These are phyloP conservation scores for Arachis monticola DNA, from an alignment of 331 rosid species.

Conservation along the genomic window DNA sequence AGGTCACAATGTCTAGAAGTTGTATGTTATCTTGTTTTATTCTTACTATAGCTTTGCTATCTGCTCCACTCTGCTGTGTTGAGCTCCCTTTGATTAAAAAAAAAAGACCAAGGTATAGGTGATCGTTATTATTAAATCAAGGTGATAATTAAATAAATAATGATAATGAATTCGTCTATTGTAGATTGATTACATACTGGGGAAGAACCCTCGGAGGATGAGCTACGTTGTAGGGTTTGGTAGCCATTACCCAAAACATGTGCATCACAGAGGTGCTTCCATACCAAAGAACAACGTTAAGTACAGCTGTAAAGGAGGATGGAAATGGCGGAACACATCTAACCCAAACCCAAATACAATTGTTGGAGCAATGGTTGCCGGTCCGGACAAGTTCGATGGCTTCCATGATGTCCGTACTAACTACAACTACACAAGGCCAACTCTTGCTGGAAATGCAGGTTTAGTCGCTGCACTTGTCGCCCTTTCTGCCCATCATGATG, in stretches of 20 bases:
- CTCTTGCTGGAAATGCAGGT: conserved; percentile 98
- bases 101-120: too few relatives aligned
- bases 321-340: conserved; percentile 88
- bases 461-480: conserved; percentile 88
- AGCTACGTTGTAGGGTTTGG: conserved; percentile 92
- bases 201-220: conserved; percentile 88
- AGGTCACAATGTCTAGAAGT: too few relatives aligned
- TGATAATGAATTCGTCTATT: not conserved
- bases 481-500: conserved; percentile 62
- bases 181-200: conserved; percentile 96
- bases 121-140: too few relatives aligned
- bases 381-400: conserved; percentile 88
- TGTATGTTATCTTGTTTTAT: too few relatives aligned
- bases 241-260: conserved; percentile 80
- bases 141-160: too few relatives aligned
- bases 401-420: conserved; percentile 89
- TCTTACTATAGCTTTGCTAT: too few relatives aligned
- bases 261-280: conserved; percentile 96
- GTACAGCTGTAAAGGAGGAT: conserved; percentile 94
- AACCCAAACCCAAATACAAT: conserved; percentile 86
- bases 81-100: too few relatives aligned
- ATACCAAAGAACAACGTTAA: conserved; percentile 86
- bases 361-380: conserved; percentile 97
- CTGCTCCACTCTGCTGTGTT: too few relatives aligned
- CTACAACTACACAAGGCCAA: conserved; percentile 96